These are phyloP conservation scores for Stereum hirsutum DNA, from an alignment of 1,284 basidiomycete species.

Conservation along the genomic window DNA sequence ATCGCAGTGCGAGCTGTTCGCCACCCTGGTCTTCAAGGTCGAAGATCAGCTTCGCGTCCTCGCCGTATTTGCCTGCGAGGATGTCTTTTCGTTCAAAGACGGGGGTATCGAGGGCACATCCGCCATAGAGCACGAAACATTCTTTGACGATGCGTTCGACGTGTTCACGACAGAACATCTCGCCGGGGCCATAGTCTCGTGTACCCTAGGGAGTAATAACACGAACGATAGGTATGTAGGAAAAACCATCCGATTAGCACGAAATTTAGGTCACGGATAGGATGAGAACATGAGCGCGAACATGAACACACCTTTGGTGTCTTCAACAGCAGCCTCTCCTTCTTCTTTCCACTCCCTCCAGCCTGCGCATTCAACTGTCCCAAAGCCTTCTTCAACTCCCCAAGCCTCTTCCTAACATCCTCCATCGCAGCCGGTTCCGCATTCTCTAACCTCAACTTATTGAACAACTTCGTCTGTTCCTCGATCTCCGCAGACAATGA, in stretches of 20 bases:
- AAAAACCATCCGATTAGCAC: no score
- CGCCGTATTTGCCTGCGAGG: slow-evolving; percentile 92
- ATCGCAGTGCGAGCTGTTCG: slow-evolving; percentile 89
- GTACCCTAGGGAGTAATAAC: slow-evolving; percentile 93
- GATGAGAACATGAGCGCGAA: neutral
- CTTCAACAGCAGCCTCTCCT: slow-evolving; percentile 64
- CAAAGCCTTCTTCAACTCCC: slow-evolving; percentile 55
- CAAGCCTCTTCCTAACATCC: slow-evolving; percentile 57
- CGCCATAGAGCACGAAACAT: slow-evolving; percentile 87
- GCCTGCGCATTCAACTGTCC: slow-evolving; percentile 33
- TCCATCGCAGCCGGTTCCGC: slow-evolving; percentile 43
- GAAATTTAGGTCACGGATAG: no score
- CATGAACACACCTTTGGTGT: slow-evolving; percentile 62
- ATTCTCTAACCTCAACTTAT: slow-evolving; percentile 48
- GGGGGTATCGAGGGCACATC: slow-evolving; percentile 91
- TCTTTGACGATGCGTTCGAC: slow-evolving; percentile 88
- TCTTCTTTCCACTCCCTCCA: slow-evolving; percentile 40
- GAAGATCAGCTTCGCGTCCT: slow-evolving; percentile 97
- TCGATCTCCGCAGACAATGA: slow-evolving; percentile 40
- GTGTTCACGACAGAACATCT: slow-evolving; percentile 88
- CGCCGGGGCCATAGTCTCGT: slow-evolving; percentile 90
- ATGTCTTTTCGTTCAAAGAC: slow-evolving; percentile 98
- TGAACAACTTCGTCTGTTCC: slow-evolving; percentile 42
- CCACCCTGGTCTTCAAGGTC: slow-evolving; percentile 99
- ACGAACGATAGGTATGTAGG: no score